A percentile compares a stretch with the other conserved stretches of the same genome.
These are phyloP conservation scores for Exsudoporus frostii DNA, from an alignment of 768 basidiomycete species.

Conservation along the genomic window DNA sequence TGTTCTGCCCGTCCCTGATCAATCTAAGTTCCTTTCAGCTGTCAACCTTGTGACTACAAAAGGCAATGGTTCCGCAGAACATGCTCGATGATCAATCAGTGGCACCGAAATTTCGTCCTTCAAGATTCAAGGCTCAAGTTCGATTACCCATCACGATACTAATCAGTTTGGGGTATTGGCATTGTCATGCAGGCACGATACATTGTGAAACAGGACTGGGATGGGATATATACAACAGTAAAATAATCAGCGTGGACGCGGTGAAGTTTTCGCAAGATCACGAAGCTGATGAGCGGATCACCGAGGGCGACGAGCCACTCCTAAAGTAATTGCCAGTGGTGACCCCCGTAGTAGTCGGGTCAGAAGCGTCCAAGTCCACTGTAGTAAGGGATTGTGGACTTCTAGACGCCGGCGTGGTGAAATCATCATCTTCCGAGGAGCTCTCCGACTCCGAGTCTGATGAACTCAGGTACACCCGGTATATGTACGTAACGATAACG, in stretches of 20 bases:
- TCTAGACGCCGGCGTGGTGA: not conserved
- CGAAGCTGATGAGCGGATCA: not conserved
- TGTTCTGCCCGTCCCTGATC: not conserved
- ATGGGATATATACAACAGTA: not conserved
- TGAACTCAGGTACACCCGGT: not conserved
- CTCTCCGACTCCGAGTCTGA: not conserved
- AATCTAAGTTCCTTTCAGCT: not conserved
- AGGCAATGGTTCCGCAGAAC: not conserved
- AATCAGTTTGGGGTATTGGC: not conserved
- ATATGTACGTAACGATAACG: not conserved
- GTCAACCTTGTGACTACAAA: not conserved
- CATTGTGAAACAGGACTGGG: not conserved
- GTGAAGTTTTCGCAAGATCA: too few relatives aligned
- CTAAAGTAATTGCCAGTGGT: not conserved
- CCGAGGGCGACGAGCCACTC: not conserved
- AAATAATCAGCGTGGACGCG: not conserved
- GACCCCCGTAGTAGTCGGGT: not conserved
- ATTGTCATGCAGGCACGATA: not conserved
- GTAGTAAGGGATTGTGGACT: not conserved
- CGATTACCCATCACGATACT: too few relatives aligned
- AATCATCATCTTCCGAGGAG: conserved; percentile 9
- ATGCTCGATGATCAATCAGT: not conserved
- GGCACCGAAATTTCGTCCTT: not conserved
- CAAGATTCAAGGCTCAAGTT: not conserved
- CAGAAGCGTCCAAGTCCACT: not conserved